Conservation (phyloP, 1,139 yeast genomes). For the Suhomyces choctaworum region DNA sequence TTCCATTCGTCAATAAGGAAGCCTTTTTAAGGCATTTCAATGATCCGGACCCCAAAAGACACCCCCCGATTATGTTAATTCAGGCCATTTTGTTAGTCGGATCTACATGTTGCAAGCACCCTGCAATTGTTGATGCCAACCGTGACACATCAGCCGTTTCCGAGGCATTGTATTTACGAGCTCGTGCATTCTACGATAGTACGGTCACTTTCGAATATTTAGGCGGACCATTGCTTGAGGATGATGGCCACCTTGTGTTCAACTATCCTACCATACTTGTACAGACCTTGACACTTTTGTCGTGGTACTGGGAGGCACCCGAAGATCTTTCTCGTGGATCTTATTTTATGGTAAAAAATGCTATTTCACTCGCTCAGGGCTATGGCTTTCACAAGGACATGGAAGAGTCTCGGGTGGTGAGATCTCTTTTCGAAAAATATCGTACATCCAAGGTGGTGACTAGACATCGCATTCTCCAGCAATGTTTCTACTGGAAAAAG, state of each 20-base stretch:
- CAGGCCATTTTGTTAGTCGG: conserved; percentile 18
- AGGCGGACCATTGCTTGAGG: conserved; percentile 13
- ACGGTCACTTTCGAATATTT: conserved; percentile 16
- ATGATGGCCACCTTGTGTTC: conserved; percentile 17
- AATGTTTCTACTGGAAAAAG: conserved; percentile 11
- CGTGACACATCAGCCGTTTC: conserved; percentile 10
- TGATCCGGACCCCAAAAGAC: conserved; percentile 16
- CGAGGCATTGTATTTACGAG: conserved; percentile 12
- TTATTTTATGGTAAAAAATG: conserved; percentile 10
- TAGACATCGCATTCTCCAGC: conserved; percentile 10
- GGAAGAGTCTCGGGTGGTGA: conserved; percentile 5
- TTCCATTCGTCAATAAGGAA: conserved; percentile 16
- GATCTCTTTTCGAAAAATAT: conserved; percentile 2
- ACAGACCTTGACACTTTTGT: conserved; percentile 14
- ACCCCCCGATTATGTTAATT: conserved; percentile 18
- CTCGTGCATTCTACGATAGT: conserved; percentile 15
- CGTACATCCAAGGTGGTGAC: conserved; percentile 2
- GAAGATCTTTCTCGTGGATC: conserved; percentile 14
- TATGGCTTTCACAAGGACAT: conserved; percentile 15
- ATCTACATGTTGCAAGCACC: conserved; percentile 14
- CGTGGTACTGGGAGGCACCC: conserved; percentile 20
- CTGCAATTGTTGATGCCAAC: conserved; percentile 15
- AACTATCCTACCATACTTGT: conserved; percentile 16
- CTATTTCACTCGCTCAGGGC: conserved; percentile 13
- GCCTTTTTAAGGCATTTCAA: conserved; percentile 16